Evolutionary conservation across 75 land plant genomes (phyloP).

Genomic region (Pinus tabuliformis): DNA sequence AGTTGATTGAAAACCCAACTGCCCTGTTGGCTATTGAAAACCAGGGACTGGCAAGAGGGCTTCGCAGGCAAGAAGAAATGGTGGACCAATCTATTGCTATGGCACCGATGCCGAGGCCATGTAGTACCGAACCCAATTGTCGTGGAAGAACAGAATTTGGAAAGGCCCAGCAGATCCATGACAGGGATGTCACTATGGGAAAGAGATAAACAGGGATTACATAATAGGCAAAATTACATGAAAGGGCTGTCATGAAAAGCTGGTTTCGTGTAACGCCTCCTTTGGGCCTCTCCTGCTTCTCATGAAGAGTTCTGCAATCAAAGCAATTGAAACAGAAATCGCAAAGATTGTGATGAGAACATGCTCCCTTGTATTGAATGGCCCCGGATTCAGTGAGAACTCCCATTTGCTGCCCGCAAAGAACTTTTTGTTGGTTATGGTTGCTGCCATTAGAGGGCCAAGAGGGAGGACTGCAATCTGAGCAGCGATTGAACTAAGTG

Average conservation of each 20-base stretch:
- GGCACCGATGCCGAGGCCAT: constrained; percentile 65
- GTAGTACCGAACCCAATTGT: constrained; percentile 67
- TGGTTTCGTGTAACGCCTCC: constrained; percentile 48
- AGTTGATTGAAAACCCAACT: neutral
- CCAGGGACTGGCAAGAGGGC: constrained; percentile 71
- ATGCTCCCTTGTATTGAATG: constrained; percentile 62
- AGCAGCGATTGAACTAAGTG: constrained; percentile 35
- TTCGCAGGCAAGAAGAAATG: constrained; percentile 54
- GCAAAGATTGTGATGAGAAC: constrained; percentile 66
- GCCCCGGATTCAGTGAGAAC: constrained; percentile 53
- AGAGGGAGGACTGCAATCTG: constrained; percentile 42
- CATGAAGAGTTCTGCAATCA: constrained; percentile 36
- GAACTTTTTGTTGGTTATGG: constrained; percentile 16
- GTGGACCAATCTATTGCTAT: constrained; percentile 73
- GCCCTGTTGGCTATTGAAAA: constrained; percentile 65
- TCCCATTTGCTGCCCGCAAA: constrained; percentile 11
- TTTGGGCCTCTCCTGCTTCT: constrained; percentile 47
- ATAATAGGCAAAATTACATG: constrained; percentile 70
- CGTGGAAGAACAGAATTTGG: constrained; percentile 51
- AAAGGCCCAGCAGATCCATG: constrained; percentile 65
- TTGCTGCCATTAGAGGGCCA: constrained; percentile 44
- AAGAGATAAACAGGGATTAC: constrained; percentile 70
- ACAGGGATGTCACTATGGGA: constrained; percentile 53
- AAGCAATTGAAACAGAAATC: too few relatives aligned
- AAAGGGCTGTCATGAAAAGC: constrained; percentile 52